Evolutionary conservation across 305 asterid species (phyloP), one percentile per base, ranked within the genome.

Genomic region (Caryopteris hybrid): DNA sequence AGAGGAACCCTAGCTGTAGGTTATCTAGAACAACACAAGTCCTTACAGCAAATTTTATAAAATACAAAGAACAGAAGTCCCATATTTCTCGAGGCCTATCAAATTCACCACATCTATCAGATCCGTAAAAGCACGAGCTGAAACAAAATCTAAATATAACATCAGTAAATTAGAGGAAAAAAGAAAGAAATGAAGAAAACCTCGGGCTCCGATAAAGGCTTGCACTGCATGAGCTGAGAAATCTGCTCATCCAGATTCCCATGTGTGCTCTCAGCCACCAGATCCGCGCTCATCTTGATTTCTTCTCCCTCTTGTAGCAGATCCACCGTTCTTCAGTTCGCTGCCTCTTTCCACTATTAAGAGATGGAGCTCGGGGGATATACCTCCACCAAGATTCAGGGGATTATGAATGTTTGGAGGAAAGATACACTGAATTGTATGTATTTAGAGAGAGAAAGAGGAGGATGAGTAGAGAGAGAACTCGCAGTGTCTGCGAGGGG

Each of bases 181-280:
- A 25, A 21, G 33, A 64, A 66, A 21, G 7, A 61, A 48, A 13
- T 6, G 70, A 71, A 60, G 60, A 61, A 51, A 60, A 92, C 98
- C 88, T 92, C 96, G 14, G 97, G 81, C 76, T 92, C 98, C 16
- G 97, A 76, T 67, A 92, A 75, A 56, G 98, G 98, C 79, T 92
- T 92, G 92, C 98, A 92, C 89, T 92, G 98, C 90, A 86, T 88
- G 72, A 92, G 97, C 89, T 92, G 98, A 63, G 83, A 65, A 86
- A 92, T 88, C 87, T 92, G 94, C 74, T 90, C 95, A 74, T 90
- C 98, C 60, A 92, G 90, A 71, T 90, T 92, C 42, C 98, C 98
- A 76, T 85, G 81, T 3, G 95, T 65, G 81, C 79, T 86, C 74
- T 88, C 58, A 65, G 89, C 86, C 71, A 79, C 80, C 92, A 86